A percentile compares a stretch with the other conserved stretches of the same genome.
Evolutionary conservation across 2,329 filamentous ascomycete species (phyloP).

Genomic region (Gaeumannomyces tritici): DNA sequence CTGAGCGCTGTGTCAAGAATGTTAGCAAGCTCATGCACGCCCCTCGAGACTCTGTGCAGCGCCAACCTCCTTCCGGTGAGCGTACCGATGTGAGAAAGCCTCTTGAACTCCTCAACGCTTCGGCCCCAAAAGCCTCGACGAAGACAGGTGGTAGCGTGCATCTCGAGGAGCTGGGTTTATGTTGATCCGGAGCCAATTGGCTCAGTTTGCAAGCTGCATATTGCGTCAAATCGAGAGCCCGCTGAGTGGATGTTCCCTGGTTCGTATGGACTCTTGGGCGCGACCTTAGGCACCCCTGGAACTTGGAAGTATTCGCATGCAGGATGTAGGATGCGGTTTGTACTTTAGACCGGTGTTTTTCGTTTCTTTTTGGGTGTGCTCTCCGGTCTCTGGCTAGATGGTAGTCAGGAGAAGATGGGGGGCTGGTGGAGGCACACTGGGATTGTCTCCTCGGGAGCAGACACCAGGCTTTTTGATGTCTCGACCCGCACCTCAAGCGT

Average conservation of each 20-base stretch:
- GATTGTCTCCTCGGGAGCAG: not conserved
- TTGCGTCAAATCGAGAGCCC: not conserved
- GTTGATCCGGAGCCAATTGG: not conserved
- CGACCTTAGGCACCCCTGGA: not conserved
- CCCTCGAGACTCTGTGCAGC: not conserved
- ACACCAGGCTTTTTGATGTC: not conserved
- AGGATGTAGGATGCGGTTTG: not conserved
- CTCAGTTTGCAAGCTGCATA: slow-evolving; percentile 1
- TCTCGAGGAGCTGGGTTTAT: slow-evolving; percentile 16
- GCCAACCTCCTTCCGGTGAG: no score
- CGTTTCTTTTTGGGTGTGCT: not conserved
- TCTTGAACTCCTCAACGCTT: slow-evolving; percentile 50
- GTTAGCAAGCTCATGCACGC: not conserved
- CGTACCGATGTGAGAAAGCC: slow-evolving; percentile 46
- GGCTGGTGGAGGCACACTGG: not conserved
- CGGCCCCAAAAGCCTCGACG: slow-evolving; percentile 46
- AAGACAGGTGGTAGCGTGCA: slow-evolving; percentile 36
- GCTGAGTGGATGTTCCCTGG: not conserved
- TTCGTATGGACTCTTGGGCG: not conserved
- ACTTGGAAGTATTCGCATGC: not conserved
- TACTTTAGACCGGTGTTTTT: not conserved
- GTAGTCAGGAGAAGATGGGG: no score
- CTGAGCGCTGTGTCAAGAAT: slow-evolving; percentile 48
- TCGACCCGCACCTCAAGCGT: not conserved
- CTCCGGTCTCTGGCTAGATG: not conserved